Conservation (phyloP, 768 basidiomycete genomes). For the Suillus brevipes region DNA sequence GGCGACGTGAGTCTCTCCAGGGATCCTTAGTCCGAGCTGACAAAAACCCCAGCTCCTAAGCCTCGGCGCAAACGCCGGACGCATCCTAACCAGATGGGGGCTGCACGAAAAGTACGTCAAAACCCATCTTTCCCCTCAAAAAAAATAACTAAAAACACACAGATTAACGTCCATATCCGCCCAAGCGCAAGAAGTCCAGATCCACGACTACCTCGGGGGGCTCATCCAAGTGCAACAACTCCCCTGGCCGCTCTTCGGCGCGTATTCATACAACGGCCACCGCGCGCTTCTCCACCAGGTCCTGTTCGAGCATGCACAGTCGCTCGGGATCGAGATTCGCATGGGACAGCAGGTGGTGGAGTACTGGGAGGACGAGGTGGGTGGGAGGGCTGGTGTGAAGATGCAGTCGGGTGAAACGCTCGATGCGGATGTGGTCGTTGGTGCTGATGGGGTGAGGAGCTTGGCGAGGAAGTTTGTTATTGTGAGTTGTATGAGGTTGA, state of each 20-base stretch:
- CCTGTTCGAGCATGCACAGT: conserved; percentile 21
- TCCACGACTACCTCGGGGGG: conserved; percentile 24
- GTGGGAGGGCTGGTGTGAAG: conserved; percentile 15
- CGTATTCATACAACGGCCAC: conserved; percentile 28
- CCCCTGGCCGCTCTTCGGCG: conserved; percentile 15
- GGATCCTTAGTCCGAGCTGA: not conserved
- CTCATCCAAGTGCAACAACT: conserved; percentile 20
- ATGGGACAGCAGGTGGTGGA: conserved; percentile 19
- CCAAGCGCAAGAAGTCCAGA: conserved; percentile 13
- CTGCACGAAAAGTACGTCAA: conserved; percentile 17
- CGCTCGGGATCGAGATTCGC: conserved; percentile 20
- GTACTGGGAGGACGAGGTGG: conserved; percentile 18
- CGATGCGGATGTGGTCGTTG: conserved; percentile 24
- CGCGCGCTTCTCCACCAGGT: conserved; percentile 26
- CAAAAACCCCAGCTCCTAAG: conserved; percentile 16
- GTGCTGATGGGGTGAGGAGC: conserved; percentile 27
- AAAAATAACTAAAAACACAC: conserved; percentile 3
- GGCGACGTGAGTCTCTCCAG: conserved; percentile 14
- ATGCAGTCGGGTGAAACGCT: conserved; percentile 17
- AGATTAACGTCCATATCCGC: conserved; percentile 24
- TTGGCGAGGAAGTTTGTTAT: conserved; percentile 15
- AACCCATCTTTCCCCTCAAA: conserved; percentile 5
- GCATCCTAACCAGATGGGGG: conserved; percentile 23
- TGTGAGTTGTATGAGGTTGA: no score
- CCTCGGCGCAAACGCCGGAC: conserved; percentile 24